Conservation (phyloP, 129 eudicot genomes). For the Cynara cardunculus region DNA sequence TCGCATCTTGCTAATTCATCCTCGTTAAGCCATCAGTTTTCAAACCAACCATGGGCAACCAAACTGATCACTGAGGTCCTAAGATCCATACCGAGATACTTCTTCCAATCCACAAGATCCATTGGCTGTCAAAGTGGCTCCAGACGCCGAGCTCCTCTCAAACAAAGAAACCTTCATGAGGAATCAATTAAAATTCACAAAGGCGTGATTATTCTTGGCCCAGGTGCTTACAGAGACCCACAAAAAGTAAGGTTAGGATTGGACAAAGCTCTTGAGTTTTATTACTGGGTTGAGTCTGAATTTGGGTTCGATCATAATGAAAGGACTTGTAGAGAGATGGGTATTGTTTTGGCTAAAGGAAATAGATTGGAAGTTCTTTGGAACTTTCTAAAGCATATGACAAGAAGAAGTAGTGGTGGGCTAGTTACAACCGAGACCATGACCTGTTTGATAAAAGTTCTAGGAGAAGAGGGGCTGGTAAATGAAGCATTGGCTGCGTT, state of each 20-base stretch:
- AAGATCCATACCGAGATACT: constrained; percentile 54
- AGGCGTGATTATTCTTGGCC: constrained; percentile 59
- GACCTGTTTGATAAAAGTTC: constrained; percentile 81
- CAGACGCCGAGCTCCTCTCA: constrained; percentile 78
- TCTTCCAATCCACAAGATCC: constrained; percentile 69
- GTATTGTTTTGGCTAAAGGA: constrained; percentile 60
- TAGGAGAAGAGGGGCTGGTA: constrained; percentile 81
- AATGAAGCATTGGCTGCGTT: constrained; percentile 68
- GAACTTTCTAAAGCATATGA: constrained; percentile 73
- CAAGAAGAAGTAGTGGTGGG: constrained; percentile 37
- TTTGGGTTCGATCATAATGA: constrained; percentile 69
- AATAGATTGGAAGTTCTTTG: constrained; percentile 50
- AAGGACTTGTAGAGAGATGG: constrained; percentile 76
- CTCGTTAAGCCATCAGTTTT: not conserved
- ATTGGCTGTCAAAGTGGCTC: constrained; percentile 64
- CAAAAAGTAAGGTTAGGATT: constrained; percentile 47
- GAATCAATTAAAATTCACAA: constrained; percentile 41
- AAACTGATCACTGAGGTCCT: constrained; percentile 50
- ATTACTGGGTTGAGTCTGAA: constrained; percentile 61
- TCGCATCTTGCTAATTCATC: not conserved
- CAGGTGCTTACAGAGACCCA: constrained; percentile 75
- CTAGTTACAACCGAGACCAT: constrained; percentile 60
- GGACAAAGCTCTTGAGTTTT: constrained; percentile 62
- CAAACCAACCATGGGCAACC: constrained; percentile 31
- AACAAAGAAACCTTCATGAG: constrained; percentile 54